Evolutionary conservation across 2,329 filamentous ascomycete genomes (phyloP), one percentile per base, ranked within the genome.

Genomic region (Alternaria ethzedia): DNA sequence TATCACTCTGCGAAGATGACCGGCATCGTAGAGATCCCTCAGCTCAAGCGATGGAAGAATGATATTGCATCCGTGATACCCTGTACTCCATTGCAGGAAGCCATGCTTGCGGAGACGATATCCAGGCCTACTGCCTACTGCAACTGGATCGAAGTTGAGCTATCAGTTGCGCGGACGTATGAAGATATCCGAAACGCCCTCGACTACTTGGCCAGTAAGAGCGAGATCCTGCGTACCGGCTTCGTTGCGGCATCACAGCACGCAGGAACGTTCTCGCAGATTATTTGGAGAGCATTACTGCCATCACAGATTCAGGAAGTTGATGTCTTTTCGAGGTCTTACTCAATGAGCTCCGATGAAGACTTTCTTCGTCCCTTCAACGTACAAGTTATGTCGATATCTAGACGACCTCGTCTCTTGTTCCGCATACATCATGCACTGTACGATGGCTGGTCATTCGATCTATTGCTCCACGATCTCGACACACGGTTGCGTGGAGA

Each of bases 361-460:
- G 80, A 81, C 36, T 70, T 87, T 13, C 80, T 92, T 3, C 82
- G 82, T 28, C 92, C 93, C 0, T 81, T 94, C 13, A 80, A 77
- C 15, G 79, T 93, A n/a, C 86, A 92, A 63, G 79, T 94, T 2
- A 69, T 64, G 23, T 54, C 64, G 15, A 54, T 30, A 12, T 70
- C 12, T 52, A 67, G 56, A 30, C 55, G 8, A 17, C 68, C 17
- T 54, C 74, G 5, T 59, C 66, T 51, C 30, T 69, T 81, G 5
- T 77, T 92, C 47, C 84, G 90, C 12, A 82, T 96, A 0, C 94
- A 97, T 75, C 94, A 97, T 79, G 89, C 92, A 1, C 77, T 96
- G 1, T 97, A 97, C 74, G 94, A 97, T 78, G 94, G 94, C n/a
- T 97, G 94, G 94, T 94, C 93, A 0, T 86, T 94, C 74, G 91